Base-by-base conservation (phyloP, 1,284 basidiomycete genomes). In the Moniliophthora roreri region DNA sequence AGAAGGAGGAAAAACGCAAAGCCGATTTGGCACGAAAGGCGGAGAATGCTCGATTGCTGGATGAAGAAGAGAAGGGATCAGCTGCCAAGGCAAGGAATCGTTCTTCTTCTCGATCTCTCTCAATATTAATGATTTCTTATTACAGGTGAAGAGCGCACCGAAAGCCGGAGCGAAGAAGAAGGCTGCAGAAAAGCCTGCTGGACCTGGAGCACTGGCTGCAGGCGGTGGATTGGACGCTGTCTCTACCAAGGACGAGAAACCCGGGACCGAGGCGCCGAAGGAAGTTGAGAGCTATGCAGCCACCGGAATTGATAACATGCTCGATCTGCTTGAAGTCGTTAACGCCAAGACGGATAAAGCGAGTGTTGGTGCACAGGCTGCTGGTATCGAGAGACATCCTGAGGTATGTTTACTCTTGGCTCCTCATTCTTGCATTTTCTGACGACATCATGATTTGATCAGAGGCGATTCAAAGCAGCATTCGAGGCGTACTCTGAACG, bases 291-390 rank as follows among this genome's bases (percentile, higher is more conserved):
- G 85, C 64, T 92, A 83, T 69, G 70, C 82, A 10, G 96, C 95
- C 5, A 89, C 87, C 18, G 95, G 94, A 11, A 81, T 98, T 52
- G 95, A 99, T 66, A 91, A 95, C 66, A 94, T 93, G 8, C 70
- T 99, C 46, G 95, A 97, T 70, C 80, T 97, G 55, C 72, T 98
- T 62, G 87, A 91, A 55, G 79, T 96, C 2, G 93, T 96, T 10
- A 96, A 85, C 49, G 91, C 92, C 7, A 94, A 91, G 77, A 88
- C 85, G 77, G 95, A 98, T 70, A 97, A 95, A 72, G 92, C 93
- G 0, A 89, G 89, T 56, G 74, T 95, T 44, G 93, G 93, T 0
- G 78, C 79, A 55, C 83, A 90, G 68, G 95, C 95, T 4, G 92
- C 89, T 35, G 80, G 82, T 40, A 83, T 98, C 53, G 95, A 99